These are phyloP conservation scores for Marasmius sp. DNA, from an alignment of 1,284 basidiomycete genomes.

Conservation along the genomic window DNA sequence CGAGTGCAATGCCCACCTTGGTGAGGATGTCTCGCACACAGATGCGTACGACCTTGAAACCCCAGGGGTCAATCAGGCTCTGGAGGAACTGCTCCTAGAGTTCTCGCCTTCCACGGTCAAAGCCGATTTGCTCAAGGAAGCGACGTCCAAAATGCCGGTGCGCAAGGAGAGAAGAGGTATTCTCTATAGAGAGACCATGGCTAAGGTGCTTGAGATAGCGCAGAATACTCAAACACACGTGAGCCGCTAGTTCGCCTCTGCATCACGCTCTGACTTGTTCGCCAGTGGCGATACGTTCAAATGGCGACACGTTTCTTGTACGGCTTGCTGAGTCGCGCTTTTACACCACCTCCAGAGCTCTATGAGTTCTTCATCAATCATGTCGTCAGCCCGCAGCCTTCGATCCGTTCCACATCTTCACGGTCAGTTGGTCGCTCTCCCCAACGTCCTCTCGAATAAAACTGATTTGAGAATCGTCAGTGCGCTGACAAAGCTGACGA, in stretches of 20 bases:
- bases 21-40: conserved; percentile 63
- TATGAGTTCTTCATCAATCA: conserved; percentile 72
- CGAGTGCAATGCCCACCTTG: conserved; percentile 61
- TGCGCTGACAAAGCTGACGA: conserved; percentile 73
- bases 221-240: conserved; percentile 70
- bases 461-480: conserved; percentile 35
- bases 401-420: conserved; percentile 74
- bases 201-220: conserved; percentile 70
- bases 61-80: conserved; percentile 43
- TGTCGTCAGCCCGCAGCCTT: conserved; percentile 77
- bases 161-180: conserved; percentile 45
- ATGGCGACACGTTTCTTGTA: conserved; percentile 76
- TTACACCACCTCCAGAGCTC: conserved; percentile 60
- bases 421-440: conserved; percentile 42
- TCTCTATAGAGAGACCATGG: conserved; percentile 52
- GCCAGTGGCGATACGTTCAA: conserved; percentile 88
- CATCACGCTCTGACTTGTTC: conserved; percentile 9
- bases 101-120: conserved; percentile 47
- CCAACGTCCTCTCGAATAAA: too few species aligned
- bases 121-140: conserved; percentile 41
- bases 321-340: conserved; percentile 76
- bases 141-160: conserved; percentile 37
- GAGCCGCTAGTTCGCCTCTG: conserved; percentile 24
- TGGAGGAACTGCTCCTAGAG: conserved; percentile 48
- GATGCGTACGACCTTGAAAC: conserved; percentile 53